These are phyloP conservation scores for Escovopsis sp. DNA, from an alignment of 2,329 filamentous ascomycete species.

Conservation along the genomic window DNA sequence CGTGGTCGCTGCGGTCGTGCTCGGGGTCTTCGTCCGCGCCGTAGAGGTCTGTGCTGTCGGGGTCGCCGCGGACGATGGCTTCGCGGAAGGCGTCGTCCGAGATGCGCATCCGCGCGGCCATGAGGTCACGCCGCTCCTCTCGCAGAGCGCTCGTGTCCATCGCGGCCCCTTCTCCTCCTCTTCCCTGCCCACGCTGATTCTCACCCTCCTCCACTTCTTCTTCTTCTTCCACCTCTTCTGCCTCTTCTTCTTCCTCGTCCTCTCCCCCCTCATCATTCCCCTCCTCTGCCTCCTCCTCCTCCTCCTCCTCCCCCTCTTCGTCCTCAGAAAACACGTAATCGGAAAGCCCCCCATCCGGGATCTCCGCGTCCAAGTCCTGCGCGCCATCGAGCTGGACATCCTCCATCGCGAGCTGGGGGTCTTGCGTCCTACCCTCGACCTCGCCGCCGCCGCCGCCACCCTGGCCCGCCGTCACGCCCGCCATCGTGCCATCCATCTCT, in stretches of 20 bases:
- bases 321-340: constrained; percentile 35
- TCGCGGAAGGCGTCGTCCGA: constrained; percentile 47
- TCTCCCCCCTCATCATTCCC: constrained; percentile 23
- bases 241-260: constrained; percentile 24
- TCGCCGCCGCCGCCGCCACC: too few relatives aligned
- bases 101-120: constrained; percentile 35
- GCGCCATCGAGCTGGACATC: constrained; percentile 40
- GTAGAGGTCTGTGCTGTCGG: constrained; percentile 33
- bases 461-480: constrained; percentile 27
- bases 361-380: constrained; percentile 55
- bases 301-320: constrained; percentile 24
- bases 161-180: too few relatives aligned
- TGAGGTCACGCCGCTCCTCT: constrained; percentile 32
- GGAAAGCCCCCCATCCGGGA: constrained; percentile 47
- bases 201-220: constrained; percentile 27
- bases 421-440: too few relatives aligned
- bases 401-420: constrained; percentile 31
- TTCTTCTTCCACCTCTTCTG: constrained; percentile 25
- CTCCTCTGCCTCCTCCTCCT: constrained; percentile 27
- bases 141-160: constrained; percentile 24
- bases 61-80: constrained; percentile 35
- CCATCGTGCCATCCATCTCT: constrained; percentile 26
- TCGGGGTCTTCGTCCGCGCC: constrained; percentile 38
- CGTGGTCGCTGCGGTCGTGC: constrained; percentile 37
- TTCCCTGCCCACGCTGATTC: too few relatives aligned